Evolutionary conservation across 202 grass and related monocot genomes (phyloP), one percentile per base, ranked within the genome.

Genomic region (Saccharum hybrid): DNA sequence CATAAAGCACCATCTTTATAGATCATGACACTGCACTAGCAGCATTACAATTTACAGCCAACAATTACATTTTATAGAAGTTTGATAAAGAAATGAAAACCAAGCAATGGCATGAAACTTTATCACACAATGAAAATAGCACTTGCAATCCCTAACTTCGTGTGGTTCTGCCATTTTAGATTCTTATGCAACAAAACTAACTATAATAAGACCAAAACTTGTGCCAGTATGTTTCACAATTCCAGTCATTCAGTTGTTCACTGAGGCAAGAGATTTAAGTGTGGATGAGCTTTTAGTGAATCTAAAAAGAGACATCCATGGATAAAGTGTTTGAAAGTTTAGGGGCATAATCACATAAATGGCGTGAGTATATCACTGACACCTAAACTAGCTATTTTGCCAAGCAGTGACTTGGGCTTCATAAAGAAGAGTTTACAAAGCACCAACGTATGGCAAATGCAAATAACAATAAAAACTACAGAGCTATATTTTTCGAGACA

Each of bases 211-310:
- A 43, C 60, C 3, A 37, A 19, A 60, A 41, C 57, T 54, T 8
- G 15, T 8, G 38, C 42, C 26, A 14, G 37, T 46, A 34, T 43
- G 45, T 10, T 69, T 56, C 52, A 56, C 18, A 56, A 19, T 56
- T 8, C 41, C 28, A 51, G 31, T 19, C 11, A 61, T 81, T 60
- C 38, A 77, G 5, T 79, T 34, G 30, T 66, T 79, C 1, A 16
- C 13, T 42, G n/a, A 33, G 26, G 16, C 30, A 51, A 22, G 21
- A 30, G 15, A 72, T 61, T 64, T 12, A 40, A 79, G 36, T 16
- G 56, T 51, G 2, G 16, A 63, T 9, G 26, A 87, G 18, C 54
- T 65, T 77, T 54, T 56, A 82, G 41, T 16, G 63, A 77, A 79
- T 6, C 26, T 34, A n/a, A 64, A 66, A 36, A 78, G 2, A 7